Percentiles rank a stretch among this genome's conserved stretches.
phyloP scores from a whole-genome alignment of 352 stramenopile species.

The Phytophthora tubulina region DNA sequence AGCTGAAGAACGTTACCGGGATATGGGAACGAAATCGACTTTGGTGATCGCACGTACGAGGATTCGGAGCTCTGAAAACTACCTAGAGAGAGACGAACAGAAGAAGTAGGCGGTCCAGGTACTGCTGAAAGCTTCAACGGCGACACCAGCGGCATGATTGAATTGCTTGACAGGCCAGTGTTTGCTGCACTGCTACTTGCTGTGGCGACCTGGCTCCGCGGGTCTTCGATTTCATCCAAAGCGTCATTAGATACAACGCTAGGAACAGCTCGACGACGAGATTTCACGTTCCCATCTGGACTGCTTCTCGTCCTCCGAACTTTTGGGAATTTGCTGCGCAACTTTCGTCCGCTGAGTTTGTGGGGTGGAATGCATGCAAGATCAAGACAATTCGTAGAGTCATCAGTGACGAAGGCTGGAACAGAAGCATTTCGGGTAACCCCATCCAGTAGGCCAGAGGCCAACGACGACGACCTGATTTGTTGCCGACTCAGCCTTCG shows the following conservation, averaged over 20 bases:
- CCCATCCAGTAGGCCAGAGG: slow-evolving; percentile 16
- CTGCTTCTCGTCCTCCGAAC: slow-evolving; percentile 36
- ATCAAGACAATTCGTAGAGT: slow-evolving; percentile 21
- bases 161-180: slow-evolving; percentile 14
- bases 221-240: slow-evolving; percentile 10
- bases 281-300: slow-evolving; percentile 34
- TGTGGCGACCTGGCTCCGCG: slow-evolving; percentile 5
- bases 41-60: slow-evolving; percentile 32
- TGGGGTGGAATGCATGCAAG: slow-evolving; percentile 26
- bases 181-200: neutral
- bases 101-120: slow-evolving; percentile 31
- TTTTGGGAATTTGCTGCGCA: slow-evolving; percentile 43
- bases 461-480: slow-evolving; percentile 28
- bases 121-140: slow-evolving; percentile 24
- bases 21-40: slow-evolving; percentile 39
- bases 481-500: slow-evolving; percentile 31
- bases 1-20: slow-evolving; percentile 32
- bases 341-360: slow-evolving; percentile 52
- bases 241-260: slow-evolving; percentile 15
- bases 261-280: slow-evolving; percentile 27
- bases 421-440: slow-evolving; percentile 16
- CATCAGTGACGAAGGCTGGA: slow-evolving; percentile 19
- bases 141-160: slow-evolving; percentile 37
- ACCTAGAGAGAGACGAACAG: slow-evolving; percentile 29
- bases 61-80: slow-evolving; percentile 27